A percentile compares a stretch with the other conserved stretches of the same genome.
phyloP scores from a whole-genome alignment of 2,329 filamentous ascomycete species.

The Ophiobolus disseminans region DNA sequence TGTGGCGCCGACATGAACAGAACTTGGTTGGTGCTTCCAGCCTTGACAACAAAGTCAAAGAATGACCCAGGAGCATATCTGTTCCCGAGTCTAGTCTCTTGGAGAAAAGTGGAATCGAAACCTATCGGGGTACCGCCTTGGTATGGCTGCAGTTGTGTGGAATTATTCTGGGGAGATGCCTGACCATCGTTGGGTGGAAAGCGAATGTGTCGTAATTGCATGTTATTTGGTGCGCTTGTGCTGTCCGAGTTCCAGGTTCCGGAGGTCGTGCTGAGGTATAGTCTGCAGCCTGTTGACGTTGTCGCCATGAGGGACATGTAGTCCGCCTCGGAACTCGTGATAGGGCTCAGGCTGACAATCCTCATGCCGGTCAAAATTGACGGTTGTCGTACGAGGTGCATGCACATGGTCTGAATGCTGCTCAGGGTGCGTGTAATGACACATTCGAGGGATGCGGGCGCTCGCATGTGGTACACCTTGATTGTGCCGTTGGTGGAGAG shows the following conservation, averaged over 20 bases:
- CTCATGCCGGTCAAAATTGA: slow-evolving; percentile 72
- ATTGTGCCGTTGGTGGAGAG: slow-evolving; percentile 89
- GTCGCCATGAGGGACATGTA: slow-evolving; percentile 89
- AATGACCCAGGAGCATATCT: slow-evolving; percentile 89
- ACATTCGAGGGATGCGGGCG: slow-evolving; percentile 59
- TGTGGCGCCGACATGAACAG: slow-evolving; percentile 90
- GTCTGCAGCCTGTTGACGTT: slow-evolving; percentile 86
- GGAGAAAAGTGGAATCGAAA: slow-evolving; percentile 36
- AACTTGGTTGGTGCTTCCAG: slow-evolving; percentile 65
- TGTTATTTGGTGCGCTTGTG: slow-evolving; percentile 81
- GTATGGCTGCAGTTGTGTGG: slow-evolving; percentile 41
- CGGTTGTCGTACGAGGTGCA: slow-evolving; percentile 78
- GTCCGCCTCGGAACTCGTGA: slow-evolving; percentile 78
- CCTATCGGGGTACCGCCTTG: slow-evolving; percentile 34
- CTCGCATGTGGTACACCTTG: slow-evolving; percentile 86
- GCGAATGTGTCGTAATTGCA: slow-evolving; percentile 97
- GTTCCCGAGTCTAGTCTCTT: slow-evolving; percentile 55
- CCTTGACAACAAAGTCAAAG: slow-evolving; percentile 77
- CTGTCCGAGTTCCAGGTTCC: slow-evolving; percentile 70
- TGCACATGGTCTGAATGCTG: slow-evolving; percentile 72
- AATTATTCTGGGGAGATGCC: slow-evolving; percentile 25
- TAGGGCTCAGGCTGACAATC: slow-evolving; percentile 86
- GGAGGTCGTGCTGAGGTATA: slow-evolving; percentile 90
- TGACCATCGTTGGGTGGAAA: slow-evolving; percentile 71
- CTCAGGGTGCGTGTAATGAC: slow-evolving; percentile 62